phyloP scores from a whole-genome alignment of 2,329 filamentous ascomycete species.

The Aspergillus melleus region DNA sequence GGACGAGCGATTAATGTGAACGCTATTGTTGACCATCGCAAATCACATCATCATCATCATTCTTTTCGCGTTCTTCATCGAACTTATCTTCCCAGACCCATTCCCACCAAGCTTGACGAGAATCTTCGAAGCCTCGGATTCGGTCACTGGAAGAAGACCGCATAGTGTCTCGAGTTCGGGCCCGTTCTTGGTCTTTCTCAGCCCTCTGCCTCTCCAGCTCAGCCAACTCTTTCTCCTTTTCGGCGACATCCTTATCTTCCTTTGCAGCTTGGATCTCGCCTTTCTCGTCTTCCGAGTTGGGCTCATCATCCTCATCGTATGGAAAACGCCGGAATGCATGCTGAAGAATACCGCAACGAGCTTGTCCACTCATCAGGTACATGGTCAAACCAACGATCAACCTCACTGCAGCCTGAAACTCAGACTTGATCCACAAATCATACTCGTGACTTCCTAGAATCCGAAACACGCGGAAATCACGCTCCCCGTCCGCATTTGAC shows the following conservation, averaged over 20 bases:
- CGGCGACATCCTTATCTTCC: slow-evolving; percentile 12
- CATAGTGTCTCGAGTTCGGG: slow-evolving; percentile 14
- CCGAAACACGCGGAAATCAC: slow-evolving; percentile 19
- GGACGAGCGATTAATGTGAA: too few relatives aligned
- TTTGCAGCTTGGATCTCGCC: slow-evolving; percentile 2
- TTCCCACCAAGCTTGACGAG: slow-evolving; percentile 23
- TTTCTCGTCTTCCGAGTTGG: slow-evolving; percentile 9
- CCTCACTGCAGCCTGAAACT: slow-evolving; percentile 21
- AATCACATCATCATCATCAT: too few relatives aligned
- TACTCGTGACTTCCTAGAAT: slow-evolving; percentile 28
- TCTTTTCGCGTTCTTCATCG: background rate
- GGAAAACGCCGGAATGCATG: slow-evolving; percentile 20
- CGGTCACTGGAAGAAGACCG: slow-evolving; percentile 9
- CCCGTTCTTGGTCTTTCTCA: slow-evolving; percentile 10
- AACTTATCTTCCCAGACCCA: slow-evolving; percentile 23
- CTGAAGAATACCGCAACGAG: slow-evolving; percentile 26
- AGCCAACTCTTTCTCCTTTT: slow-evolving; percentile 14
- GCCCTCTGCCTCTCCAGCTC: slow-evolving; percentile 8
- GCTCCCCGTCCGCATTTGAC: slow-evolving; percentile 17
- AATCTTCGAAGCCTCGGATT: slow-evolving; percentile 14
- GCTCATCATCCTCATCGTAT: slow-evolving; percentile 12
- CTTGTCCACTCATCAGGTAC: slow-evolving; percentile 30
- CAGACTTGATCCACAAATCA: slow-evolving; percentile 25
- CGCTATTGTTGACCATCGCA: too few relatives aligned
- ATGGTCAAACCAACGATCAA: slow-evolving; percentile 22